Evolutionary conservation across 331 rosid species (phyloP), one percentile per base, ranked within the genome.

Genomic region (Arachis monticola): DNA sequence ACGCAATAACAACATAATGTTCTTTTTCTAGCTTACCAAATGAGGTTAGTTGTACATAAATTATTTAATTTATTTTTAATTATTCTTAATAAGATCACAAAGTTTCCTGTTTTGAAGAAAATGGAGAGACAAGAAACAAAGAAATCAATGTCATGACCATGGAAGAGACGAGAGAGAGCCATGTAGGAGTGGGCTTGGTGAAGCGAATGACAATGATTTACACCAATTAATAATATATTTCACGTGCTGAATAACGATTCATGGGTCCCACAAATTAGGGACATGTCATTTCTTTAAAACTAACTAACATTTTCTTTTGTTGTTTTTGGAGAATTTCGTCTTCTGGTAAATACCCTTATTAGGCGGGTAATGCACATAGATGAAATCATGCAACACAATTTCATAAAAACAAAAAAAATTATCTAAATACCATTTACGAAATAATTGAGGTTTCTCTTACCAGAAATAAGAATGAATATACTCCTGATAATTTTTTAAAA

Each of bases 211-310:
- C 71, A 64, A 64, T 74, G 78, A 69, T 83, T 74, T 62, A 53
- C 41, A 31, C 44, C 68, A 14, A 72, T 72, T 40, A 31, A 72
- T 72, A 47, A 31, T 13, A 31, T 13, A 58, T 12, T 3, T 72
- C 87, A 76, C 82, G 84, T 80, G 87, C 70, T 56, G 4, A 64
- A 76, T 11, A 67, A 9, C 8, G 6, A 38, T 48, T 10, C 48
- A 31, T 67, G 82, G 82, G 87, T 12, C 84, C 82, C 82, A 46
- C 7, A 13, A 13, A 22, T 55, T 73, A 60, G 55, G 63, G 55
- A 17, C 71, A 58, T 71, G 4, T 57, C 9, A 65, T 70, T 59
- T 35, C 3, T 35, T 35, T 35, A 2, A 35, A 35, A 35, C 40
- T 35, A 35, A 35, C 4, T 35, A 68, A 51, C 14, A 64, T 4